These are phyloP conservation scores for Phallus indusiatus DNA, from an alignment of 768 basidiomycete genomes.

Conservation along the genomic window DNA sequence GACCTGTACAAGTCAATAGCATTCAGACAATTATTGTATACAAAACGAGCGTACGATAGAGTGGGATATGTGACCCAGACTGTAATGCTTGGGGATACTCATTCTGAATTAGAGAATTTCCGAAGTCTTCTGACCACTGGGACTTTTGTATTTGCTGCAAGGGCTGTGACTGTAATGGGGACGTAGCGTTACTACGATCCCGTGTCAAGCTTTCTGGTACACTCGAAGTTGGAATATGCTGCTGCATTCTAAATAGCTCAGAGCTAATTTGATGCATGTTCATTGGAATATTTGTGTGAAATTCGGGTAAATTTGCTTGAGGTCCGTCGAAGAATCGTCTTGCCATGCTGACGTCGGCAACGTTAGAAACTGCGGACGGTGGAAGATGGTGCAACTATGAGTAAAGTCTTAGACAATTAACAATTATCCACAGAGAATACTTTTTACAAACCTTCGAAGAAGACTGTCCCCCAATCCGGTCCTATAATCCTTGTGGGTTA, in stretches of 20 bases:
- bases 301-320: neutral
- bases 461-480: slow-evolving; percentile 65
- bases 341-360: slow-evolving; percentile 65
- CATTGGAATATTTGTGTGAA: slow-evolving; percentile 26
- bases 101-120: neutral
- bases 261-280: slow-evolving; percentile 11
- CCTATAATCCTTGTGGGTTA: slow-evolving; percentile 32
- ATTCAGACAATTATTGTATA: neutral
- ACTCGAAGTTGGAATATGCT: slow-evolving; percentile 24
- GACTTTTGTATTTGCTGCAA: neutral
- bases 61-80: neutral
- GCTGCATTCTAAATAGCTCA: slow-evolving; percentile 26
- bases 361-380: slow-evolving; percentile 36
- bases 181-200: neutral
- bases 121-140: slow-evolving; percentile 6
- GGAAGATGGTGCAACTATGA: slow-evolving; percentile 69
- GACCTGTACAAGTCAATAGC: neutral
- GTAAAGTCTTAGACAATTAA: neutral
- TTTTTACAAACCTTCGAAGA: slow-evolving; percentile 52
- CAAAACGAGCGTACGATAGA: neutral
- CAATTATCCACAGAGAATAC: neutral
- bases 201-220: slow-evolving; percentile 8
- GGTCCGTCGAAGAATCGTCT: slow-evolving; percentile 57
- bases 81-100: neutral
- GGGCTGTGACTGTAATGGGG: neutral